Evolutionary conservation across 495 filamentous ascomycete species (phyloP).

Genomic region (Penicillium chermesinum): DNA sequence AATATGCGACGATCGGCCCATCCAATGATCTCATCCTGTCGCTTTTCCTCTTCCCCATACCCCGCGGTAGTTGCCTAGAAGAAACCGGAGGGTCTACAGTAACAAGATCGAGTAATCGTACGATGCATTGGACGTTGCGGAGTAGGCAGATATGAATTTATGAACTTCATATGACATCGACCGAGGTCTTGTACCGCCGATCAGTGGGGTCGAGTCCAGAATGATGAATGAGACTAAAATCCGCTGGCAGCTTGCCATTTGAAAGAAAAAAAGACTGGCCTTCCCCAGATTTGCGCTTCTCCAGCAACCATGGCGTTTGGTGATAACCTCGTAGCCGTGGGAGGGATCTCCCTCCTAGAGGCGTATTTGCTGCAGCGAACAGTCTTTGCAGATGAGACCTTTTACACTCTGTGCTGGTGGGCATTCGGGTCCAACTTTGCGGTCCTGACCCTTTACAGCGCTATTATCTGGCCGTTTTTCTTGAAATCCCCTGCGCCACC

Average conservation of each 20-base stretch:
- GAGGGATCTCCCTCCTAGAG: constrained; percentile 23
- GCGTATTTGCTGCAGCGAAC: constrained; percentile 28
- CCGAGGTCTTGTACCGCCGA: neutral
- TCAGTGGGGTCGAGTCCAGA: neutral
- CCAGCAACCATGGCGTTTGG: constrained; percentile 6
- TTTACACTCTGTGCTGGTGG: constrained; percentile 18
- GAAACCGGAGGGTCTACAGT: no score
- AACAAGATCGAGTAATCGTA: no score
- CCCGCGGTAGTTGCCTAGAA: no score
- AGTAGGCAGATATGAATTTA: no score
- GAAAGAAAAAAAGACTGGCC: neutral
- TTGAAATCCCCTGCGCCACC: constrained; percentile 64
- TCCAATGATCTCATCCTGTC: no score
- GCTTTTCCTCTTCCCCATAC: no score
- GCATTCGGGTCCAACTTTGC: constrained; percentile 24
- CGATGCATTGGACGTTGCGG: no score
- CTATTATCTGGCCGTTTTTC: constrained; percentile 64
- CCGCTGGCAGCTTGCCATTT: no score
- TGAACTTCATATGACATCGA: neutral
- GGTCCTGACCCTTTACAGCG: constrained; percentile 37
- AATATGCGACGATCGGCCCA: neutral
- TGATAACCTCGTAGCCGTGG: constrained; percentile 12
- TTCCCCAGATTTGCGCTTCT: neutral
- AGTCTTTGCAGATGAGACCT: constrained; percentile 22
- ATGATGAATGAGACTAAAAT: neutral